A percentile compares a stretch with the other conserved stretches of the same genome.
Conservation (phyloP, 2,329 filamentous ascomycete species). For the Akanthomyces lecanii region DNA sequence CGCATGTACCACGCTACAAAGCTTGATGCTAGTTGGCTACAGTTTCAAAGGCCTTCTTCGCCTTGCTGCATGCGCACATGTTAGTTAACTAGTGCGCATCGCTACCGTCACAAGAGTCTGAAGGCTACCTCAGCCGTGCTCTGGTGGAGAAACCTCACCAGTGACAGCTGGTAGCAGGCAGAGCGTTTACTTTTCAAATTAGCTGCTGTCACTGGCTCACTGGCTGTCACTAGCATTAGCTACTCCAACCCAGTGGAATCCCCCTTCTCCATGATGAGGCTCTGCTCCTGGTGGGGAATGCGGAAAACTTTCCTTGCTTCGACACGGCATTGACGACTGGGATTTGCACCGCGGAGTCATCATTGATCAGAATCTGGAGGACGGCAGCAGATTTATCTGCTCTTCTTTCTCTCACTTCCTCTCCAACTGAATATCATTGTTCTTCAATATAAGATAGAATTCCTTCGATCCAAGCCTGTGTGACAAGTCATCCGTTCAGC, state of each 20-base stretch:
- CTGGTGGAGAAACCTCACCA: neutral
- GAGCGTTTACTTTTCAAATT: neutral
- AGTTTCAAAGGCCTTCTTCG: neutral
- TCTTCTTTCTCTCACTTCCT: too few species aligned
- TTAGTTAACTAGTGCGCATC: neutral
- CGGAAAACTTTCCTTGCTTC: neutral
- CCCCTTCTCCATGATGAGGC: slow-evolving; percentile 4
- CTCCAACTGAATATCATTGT: too few species aligned
- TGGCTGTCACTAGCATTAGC: too few species aligned
- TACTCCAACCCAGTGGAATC: neutral
- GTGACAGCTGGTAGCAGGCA: too few species aligned
- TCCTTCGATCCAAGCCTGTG: neutral
- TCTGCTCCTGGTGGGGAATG: slow-evolving; percentile 6
- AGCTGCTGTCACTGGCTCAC: neutral
- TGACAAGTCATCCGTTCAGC: neutral
- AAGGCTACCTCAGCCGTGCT: neutral
- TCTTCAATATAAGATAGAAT: too few species aligned
- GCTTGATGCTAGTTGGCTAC: neutral
- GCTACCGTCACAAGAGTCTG: neutral
- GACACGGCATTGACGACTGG: neutral
- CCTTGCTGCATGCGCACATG: neutral
- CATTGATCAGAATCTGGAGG: neutral
- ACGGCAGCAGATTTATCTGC: neutral
- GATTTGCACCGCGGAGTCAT: too few species aligned
- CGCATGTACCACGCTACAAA: neutral